Evolutionary conservation across 2,329 filamentous ascomycete species (phyloP).

Genomic region (Calonectria hawksworthii): DNA sequence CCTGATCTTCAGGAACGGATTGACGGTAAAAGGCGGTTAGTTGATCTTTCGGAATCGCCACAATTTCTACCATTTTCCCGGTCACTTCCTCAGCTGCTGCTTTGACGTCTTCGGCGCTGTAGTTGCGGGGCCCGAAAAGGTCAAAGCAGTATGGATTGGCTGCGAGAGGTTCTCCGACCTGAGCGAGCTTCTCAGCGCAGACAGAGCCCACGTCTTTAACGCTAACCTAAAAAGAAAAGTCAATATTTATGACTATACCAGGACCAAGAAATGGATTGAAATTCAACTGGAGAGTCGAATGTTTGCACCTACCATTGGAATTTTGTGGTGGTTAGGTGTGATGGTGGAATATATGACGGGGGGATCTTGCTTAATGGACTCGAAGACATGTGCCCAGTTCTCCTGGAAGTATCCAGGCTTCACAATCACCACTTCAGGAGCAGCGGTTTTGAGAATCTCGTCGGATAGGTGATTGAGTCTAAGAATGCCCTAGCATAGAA

Average conservation of each 20-base stretch:
- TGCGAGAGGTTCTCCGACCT: constrained; percentile 5
- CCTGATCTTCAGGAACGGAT: constrained; percentile 38
- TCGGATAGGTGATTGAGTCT: constrained; percentile 42
- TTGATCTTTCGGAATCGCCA: constrained; percentile 38
- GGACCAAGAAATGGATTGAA: neutral
- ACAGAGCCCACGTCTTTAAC: constrained; percentile 46
- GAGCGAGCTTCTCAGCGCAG: constrained; percentile 43
- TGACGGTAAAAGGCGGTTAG: constrained; percentile 43
- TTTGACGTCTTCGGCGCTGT: constrained; percentile 48
- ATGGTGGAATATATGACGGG: constrained; percentile 45
- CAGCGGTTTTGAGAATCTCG: constrained; percentile 34
- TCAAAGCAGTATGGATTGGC: constrained; percentile 38
- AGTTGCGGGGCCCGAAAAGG: constrained; percentile 47
- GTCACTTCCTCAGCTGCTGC: constrained; percentile 44
- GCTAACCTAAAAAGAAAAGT: constrained; percentile 40
- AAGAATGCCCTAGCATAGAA: constrained; percentile 42
- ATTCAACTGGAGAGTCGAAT: neutral
- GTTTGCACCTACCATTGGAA: constrained; percentile 47
- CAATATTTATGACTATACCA: neutral
- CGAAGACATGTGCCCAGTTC: constrained; percentile 37
- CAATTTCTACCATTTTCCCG: constrained; percentile 43
- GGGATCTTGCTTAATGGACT: constrained; percentile 37
- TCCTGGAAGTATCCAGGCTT: constrained; percentile 42
- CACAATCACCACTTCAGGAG: constrained; percentile 36
- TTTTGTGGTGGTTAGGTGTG: constrained; percentile 46